These are phyloP conservation scores for Hypoxylon sp. DNA, from an alignment of 2,329 filamentous ascomycete genomes.

Conservation along the genomic window DNA sequence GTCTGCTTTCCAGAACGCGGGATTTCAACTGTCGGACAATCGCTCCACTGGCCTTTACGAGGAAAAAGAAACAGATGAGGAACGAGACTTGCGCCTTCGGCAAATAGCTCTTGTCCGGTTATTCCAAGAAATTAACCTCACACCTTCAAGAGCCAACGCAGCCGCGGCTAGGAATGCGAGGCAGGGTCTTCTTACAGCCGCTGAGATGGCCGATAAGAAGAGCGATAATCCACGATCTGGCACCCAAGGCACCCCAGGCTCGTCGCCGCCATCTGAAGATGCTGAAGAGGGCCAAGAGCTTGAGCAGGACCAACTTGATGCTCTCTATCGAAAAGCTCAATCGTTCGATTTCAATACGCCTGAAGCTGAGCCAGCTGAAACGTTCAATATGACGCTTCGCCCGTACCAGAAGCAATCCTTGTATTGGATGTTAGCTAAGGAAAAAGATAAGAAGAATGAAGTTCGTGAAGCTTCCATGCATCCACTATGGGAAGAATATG, in stretches of 20 bases:
- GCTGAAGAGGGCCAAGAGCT: slow-evolving; percentile 89
- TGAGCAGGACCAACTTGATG: slow-evolving; percentile 94
- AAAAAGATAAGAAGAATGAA: slow-evolving; percentile 79
- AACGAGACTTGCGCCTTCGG: slow-evolving; percentile 83
- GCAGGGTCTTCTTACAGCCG: slow-evolving; percentile 87
- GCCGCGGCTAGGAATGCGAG: slow-evolving; percentile 82
- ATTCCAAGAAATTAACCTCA: slow-evolving; percentile 88
- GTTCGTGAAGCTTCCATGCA: slow-evolving; percentile 86
- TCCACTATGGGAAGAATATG: slow-evolving; percentile 96
- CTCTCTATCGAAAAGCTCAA: slow-evolving; percentile 94
- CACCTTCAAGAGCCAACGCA: slow-evolving; percentile 80
- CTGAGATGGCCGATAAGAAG: slow-evolving; percentile 86
- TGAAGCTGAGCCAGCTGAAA: slow-evolving; percentile 83
- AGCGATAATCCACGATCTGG: slow-evolving; percentile 64
- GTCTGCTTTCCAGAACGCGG: slow-evolving; percentile 76
- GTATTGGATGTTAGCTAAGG: slow-evolving; percentile 96
- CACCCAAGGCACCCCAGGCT: slow-evolving; percentile 54
- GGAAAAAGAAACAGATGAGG: slow-evolving; percentile 85
- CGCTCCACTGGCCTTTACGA: slow-evolving; percentile 81
- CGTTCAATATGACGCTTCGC: slow-evolving; percentile 84
- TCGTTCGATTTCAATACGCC: slow-evolving; percentile 96
- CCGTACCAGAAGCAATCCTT: slow-evolving; percentile 96
- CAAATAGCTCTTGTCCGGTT: slow-evolving; percentile 91
- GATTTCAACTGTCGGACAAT: slow-evolving; percentile 75
- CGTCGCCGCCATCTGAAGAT: slow-evolving; percentile 71